Base-by-base conservation (phyloP, 2,329 filamentous ascomycete species). In the Penicillium sp. region DNA sequence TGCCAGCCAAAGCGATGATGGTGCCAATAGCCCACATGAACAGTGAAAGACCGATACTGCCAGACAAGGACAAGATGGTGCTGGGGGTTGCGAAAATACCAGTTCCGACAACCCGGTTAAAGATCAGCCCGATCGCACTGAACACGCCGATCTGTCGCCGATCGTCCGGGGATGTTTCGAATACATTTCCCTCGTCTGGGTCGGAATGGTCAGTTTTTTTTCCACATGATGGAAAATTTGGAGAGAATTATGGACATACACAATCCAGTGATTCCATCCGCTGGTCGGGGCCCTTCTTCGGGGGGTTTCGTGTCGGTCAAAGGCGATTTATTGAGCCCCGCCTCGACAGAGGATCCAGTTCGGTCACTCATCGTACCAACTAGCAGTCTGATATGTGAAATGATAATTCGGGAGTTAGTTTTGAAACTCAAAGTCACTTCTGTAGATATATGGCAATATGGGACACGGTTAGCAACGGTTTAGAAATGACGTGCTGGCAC, bases 61-160 rank as follows among this genome's bases (percentile, higher is more conserved):
- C 72, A 2, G 73, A 76, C 56, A 75, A 64, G 2, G 64, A 60
- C 18, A 80, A 63, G 43, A 81, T 76, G 3, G 72, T 70, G 30
- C 75, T 72, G 3, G 78, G 78, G 0, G 75, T 79, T 6, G 75
- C 76, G 58, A 78, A 80, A 50, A 80, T 79, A 32, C 78, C 78
- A 0, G 77, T 78, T 10, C 78, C 78, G 46, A 78, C 72, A 30
- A 78, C 72, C 2, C 77, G 72, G 58, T 79, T 79, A 59, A 80
- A 76, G 49, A 79, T 78, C 37, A 80, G 63, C 49, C 78, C 74
- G 2, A 75, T 63, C n/a, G 74, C 73, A 50, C 68, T 73, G 52
- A 75, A 51, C 7, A 74, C 61, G 37, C 73, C 73, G 44, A 76
- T 73, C 49, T 73, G 69, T 15, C 71, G 70, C 34, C 70, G 68